A percentile compares a stretch with the other conserved stretches of the same genome.
These are phyloP conservation scores for Trametes maxima DNA, from an alignment of 768 basidiomycete genomes.

Conservation along the genomic window DNA sequence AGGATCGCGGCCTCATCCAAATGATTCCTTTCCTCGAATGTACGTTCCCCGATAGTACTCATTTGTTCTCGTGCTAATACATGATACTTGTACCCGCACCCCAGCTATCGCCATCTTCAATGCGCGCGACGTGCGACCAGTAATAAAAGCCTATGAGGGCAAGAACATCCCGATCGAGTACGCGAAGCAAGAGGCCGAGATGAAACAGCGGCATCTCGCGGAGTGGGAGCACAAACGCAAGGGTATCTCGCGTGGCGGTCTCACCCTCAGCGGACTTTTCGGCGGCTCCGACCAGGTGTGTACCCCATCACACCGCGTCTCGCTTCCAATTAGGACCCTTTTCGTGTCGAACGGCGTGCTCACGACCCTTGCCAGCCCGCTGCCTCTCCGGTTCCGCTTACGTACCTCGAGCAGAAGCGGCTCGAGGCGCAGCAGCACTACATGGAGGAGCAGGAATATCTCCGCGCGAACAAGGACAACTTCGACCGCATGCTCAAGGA, in stretches of 20 bases:
- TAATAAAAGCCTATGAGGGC: constrained; percentile 81
- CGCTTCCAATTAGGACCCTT: background rate
- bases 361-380: constrained; percentile 24
- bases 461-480: constrained; percentile 50
- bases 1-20: constrained; percentile 79
- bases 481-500: constrained; percentile 56
- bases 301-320: background rate
- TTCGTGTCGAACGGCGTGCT: background rate
- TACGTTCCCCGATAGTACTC: constrained; percentile 33
- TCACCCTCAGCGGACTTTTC: constrained; percentile 51
- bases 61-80: background rate
- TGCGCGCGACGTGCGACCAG: constrained; percentile 83
- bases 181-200: constrained; percentile 83
- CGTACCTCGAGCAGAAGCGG: constrained; percentile 56
- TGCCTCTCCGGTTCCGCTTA: constrained; percentile 42
- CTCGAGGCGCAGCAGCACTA: constrained; percentile 53
- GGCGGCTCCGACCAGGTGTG: constrained; percentile 37
- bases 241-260: constrained; percentile 41
- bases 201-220: constrained; percentile 73
- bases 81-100: background rate
- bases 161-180: constrained; percentile 91
- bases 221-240: constrained; percentile 69
- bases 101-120: constrained; percentile 92
- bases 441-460: constrained; percentile 55
- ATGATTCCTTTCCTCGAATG: constrained; percentile 98